phyloP scores from a whole-genome alignment of 2,329 filamentous ascomycete species.

The Hymenoscyphus fraxineus region DNA sequence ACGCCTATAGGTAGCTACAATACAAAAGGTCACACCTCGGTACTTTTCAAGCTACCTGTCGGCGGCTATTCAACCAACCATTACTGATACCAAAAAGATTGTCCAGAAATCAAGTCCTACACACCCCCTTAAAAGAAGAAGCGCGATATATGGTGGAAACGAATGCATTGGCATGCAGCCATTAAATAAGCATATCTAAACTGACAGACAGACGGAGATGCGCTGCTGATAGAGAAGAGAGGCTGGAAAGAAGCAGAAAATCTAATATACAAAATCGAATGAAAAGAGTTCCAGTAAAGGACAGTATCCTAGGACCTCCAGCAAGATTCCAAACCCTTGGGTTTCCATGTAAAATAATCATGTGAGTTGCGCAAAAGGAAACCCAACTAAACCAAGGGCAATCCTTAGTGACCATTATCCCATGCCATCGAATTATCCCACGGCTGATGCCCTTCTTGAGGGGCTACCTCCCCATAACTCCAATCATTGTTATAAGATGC shows the following conservation, averaged over 20 bases:
- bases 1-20: not conserved
- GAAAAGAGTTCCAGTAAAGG: not conserved
- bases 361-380: not conserved
- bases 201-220: not conserved
- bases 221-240: not conserved
- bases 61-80: slow-evolving; percentile 2
- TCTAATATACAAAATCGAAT: not conserved
- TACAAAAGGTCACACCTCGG: not conserved
- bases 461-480: not conserved
- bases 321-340: not conserved
- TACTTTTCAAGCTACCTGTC: not conserved
- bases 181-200: not conserved
- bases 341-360: not conserved
- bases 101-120: not conserved
- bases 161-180: not conserved
- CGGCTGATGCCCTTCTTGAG: not conserved
- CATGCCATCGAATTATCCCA: not conserved
- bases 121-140: not conserved
- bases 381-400: not conserved
- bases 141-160: not conserved
- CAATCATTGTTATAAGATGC: slow-evolving; percentile 1
- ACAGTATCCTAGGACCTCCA: not conserved
- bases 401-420: not conserved
- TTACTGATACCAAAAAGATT: not conserved
- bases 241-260: not conserved